Evolutionary conservation across 2,329 filamentous ascomycete species (phyloP).

Genomic region (Ophiostoma tasmaniense): DNA sequence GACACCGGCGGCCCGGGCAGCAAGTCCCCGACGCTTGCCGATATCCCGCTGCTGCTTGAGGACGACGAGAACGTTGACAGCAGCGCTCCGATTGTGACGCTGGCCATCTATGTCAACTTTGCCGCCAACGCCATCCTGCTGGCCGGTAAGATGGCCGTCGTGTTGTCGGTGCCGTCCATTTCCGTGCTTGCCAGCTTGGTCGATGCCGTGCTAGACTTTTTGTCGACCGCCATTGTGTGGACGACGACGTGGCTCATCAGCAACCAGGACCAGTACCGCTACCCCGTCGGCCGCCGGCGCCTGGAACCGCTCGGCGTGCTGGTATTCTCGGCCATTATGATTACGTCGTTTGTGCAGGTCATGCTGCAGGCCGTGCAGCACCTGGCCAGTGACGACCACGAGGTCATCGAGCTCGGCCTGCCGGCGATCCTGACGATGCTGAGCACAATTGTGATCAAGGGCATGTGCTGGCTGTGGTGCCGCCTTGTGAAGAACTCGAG

Average conservation of each 20-base stretch:
- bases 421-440: constrained; percentile 75
- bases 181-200: constrained; percentile 74
- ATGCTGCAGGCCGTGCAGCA: constrained; percentile 60
- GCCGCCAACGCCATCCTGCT: constrained; percentile 68
- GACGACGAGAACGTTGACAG: constrained; percentile 66
- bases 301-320: constrained; percentile 74
- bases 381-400: constrained; percentile 51
- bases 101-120: constrained; percentile 83
- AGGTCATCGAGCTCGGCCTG: constrained; percentile 62
- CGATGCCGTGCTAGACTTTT: constrained; percentile 70
- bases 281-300: constrained; percentile 66
- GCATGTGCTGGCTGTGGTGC: constrained; percentile 79
- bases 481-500: constrained; percentile 77
- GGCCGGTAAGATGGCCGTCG: constrained; percentile 66
- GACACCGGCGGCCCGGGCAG: constrained; percentile 22
- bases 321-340: constrained; percentile 79
- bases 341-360: constrained; percentile 75
- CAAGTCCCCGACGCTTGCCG: constrained; percentile 32
- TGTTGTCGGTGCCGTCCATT: constrained; percentile 69
- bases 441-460: constrained; percentile 72
- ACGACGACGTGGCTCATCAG: constrained; percentile 66
- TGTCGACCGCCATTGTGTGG: constrained; percentile 75
- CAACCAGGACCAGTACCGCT: constrained; percentile 63
- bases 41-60: constrained; percentile 53
- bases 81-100: constrained; percentile 64